Conservation (phyloP, 805 yeast genomes). For the Lachancea kluyveri region DNA sequence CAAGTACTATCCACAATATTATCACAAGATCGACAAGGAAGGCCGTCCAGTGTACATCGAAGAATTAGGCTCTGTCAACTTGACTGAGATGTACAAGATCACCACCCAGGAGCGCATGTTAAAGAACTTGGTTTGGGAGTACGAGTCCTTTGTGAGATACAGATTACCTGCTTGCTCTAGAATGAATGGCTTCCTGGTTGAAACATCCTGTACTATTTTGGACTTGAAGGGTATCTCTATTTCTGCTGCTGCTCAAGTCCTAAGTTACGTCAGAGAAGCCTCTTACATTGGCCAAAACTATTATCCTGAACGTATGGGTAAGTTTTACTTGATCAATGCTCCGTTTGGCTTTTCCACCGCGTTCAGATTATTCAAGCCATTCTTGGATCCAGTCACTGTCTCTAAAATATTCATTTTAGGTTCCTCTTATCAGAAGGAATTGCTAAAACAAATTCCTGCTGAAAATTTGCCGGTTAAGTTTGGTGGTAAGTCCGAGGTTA, state of each 20-base stretch:
- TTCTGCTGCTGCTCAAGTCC: constrained; percentile 75
- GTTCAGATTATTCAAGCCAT: constrained; percentile 84
- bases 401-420: constrained; percentile 89
- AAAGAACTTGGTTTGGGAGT: constrained; percentile 94
- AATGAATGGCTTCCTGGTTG: constrained; percentile 67
- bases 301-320: constrained; percentile 99
- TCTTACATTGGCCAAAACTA: constrained; percentile 92
- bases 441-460: constrained; percentile 86
- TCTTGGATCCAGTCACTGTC: constrained; percentile 96
- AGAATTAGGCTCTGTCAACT: constrained; percentile 86
- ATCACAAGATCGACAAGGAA: constrained; percentile 93
- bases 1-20: constrained; percentile 88
- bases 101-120: constrained; percentile 96
- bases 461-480: constrained; percentile 88
- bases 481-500: constrained; percentile 73
- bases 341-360: constrained; percentile 97
- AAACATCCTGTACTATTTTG: constrained; percentile 93
- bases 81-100: constrained; percentile 85
- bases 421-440: constrained; percentile 67
- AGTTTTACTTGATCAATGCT: constrained; percentile 89
- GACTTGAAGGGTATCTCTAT: constrained; percentile 93
- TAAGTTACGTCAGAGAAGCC: constrained; percentile 87
- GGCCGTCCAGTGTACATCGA: constrained; percentile 96
- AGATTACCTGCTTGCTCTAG: constrained; percentile 95
- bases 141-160: constrained; percentile 78